These are phyloP conservation scores for Monosporascus cannonballus DNA, from an alignment of 2,329 filamentous ascomycete species.

Conservation along the genomic window DNA sequence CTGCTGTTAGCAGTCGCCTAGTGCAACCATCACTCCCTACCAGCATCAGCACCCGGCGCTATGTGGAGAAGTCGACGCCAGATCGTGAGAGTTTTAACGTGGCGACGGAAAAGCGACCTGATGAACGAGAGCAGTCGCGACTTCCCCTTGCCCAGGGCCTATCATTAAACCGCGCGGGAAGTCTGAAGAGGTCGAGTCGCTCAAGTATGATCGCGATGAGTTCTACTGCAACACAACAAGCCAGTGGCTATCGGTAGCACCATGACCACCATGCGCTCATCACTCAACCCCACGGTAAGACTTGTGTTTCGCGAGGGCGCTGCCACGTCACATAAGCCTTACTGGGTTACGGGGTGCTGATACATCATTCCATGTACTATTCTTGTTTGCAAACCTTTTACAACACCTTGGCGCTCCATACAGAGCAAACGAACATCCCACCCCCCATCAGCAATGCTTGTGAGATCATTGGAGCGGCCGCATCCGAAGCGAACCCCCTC, in stretches of 20 bases:
- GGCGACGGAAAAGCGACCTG: conserved; percentile 28
- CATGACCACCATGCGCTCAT: conserved; percentile 25
- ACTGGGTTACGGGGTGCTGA: conserved; percentile 12
- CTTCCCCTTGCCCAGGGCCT: conserved; percentile 37
- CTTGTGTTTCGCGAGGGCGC: conserved; percentile 15
- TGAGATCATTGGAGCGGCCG: background rate
- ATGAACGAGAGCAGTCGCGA: conserved; percentile 38
- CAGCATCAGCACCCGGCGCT: conserved; percentile 34
- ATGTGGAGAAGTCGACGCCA: conserved; percentile 39
- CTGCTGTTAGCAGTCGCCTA: conserved; percentile 42
- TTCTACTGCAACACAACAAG: conserved; percentile 31
- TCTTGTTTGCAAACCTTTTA: background rate
- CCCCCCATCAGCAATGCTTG: background rate
- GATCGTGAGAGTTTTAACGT: conserved; percentile 33
- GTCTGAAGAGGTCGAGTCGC: conserved; percentile 37
- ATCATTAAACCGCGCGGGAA: conserved; percentile 38
- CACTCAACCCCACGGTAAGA: conserved; percentile 25
- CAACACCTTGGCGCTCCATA: background rate
- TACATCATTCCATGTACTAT: no score
- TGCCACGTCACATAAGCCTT: conserved; percentile 13
- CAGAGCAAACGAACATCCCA: background rate
- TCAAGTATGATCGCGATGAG: conserved; percentile 35
- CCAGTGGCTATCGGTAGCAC: conserved; percentile 38
- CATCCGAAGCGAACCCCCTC: background rate
- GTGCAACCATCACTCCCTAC: conserved; percentile 32